These are phyloP conservation scores for Rhododendron mucronatum DNA, from an alignment of 148 eudicot genomes.

Conservation along the genomic window DNA sequence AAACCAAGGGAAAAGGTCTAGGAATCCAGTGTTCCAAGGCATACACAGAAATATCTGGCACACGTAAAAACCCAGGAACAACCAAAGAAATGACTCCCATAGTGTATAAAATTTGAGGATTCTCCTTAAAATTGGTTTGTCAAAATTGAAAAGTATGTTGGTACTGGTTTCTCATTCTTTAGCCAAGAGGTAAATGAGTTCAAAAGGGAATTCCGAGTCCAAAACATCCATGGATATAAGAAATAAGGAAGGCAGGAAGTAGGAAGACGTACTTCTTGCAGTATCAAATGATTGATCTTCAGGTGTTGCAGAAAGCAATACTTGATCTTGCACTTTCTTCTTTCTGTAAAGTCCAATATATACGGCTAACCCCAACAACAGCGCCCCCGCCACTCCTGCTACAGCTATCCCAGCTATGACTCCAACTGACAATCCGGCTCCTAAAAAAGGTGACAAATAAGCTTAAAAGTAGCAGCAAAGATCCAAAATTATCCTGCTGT, in stretches of 20 bases:
- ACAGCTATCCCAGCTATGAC: conserved; percentile 14
- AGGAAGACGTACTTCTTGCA: conserved; percentile 3
- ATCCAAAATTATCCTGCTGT: conserved; percentile 2
- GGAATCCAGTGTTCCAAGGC: neutral
- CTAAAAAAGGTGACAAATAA: neutral
- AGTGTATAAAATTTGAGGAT: neutral
- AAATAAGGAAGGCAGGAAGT: neutral
- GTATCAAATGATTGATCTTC: conserved; percentile 15
- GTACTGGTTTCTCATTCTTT: neutral
- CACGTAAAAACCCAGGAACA: neutral
- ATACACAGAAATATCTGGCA: neutral
- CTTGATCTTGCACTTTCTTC: conserved; percentile 4
- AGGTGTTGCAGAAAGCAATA: conserved; percentile 9
- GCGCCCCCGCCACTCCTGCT: conserved; percentile 15
- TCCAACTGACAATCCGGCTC: conserved; percentile 17
- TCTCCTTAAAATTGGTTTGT: neutral
- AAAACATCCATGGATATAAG: neutral
- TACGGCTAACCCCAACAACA: conserved; percentile 15
- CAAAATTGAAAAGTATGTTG: neutral
- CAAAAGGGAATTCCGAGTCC: neutral
- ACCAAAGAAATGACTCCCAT: neutral
- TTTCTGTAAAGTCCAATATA: conserved; percentile 21
- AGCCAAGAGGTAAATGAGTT: neutral
- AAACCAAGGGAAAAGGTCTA: neutral
- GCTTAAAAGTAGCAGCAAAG: neutral